Conservation (phyloP, 768 basidiomycete genomes). For the Tulasnella sp. region DNA sequence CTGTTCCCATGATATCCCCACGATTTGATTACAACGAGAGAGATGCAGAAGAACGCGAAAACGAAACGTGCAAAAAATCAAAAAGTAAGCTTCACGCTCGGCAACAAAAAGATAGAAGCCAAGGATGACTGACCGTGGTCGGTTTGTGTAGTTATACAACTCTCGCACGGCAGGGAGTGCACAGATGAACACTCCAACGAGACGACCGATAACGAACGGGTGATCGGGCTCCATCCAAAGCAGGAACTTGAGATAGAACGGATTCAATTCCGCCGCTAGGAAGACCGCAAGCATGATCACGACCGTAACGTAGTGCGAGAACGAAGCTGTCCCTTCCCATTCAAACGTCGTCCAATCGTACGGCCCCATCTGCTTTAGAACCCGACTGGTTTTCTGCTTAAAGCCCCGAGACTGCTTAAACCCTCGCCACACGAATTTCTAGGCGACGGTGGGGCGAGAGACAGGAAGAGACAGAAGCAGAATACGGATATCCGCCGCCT, state of each 20-base stretch:
- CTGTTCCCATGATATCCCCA: slow-evolving; percentile 33
- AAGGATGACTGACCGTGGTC: slow-evolving; percentile 50
- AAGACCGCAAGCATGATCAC: slow-evolving; percentile 70
- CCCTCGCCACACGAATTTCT: slow-evolving; percentile 85
- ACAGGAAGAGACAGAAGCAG: background rate
- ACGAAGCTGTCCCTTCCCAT: slow-evolving; percentile 74
- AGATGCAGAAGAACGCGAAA: background rate
- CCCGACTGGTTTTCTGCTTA: slow-evolving; percentile 68
- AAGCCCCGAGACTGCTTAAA: slow-evolving; percentile 69
- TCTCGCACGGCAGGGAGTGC: slow-evolving; percentile 82
- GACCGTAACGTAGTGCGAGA: slow-evolving; percentile 65
- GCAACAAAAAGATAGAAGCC: background rate
- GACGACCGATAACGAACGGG: slow-evolving; percentile 65
- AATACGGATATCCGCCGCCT: background rate
- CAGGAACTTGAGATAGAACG: slow-evolving; percentile 79
- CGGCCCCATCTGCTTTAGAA: slow-evolving; percentile 76
- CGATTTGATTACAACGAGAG: background rate
- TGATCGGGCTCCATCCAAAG: slow-evolving; percentile 91
- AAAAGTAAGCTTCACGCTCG: background rate
- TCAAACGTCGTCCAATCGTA: slow-evolving; percentile 83
- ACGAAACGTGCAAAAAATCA: background rate
- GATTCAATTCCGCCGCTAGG: slow-evolving; percentile 76
- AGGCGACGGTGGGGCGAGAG: background rate
- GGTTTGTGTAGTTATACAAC: slow-evolving; percentile 73
- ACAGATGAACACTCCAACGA: slow-evolving; percentile 73